Evolutionary conservation across 1,284 basidiomycete genomes (phyloP).

Genomic region (Fomitopsis pinicola): DNA sequence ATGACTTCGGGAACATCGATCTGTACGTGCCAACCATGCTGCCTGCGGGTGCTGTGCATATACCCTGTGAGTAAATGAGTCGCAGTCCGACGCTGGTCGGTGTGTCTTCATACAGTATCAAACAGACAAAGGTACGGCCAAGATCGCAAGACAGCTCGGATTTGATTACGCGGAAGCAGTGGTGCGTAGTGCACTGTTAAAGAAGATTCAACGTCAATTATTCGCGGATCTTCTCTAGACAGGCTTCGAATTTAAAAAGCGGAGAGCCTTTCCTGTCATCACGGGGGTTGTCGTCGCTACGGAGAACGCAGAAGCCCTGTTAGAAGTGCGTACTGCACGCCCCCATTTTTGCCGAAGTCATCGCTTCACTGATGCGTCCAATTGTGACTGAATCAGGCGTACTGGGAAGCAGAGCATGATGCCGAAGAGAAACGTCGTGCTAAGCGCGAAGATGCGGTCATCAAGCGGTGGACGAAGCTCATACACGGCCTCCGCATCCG

Average conservation of each 20-base stretch:
- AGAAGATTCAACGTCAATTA: not conserved
- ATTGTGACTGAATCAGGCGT: conserved; percentile 51
- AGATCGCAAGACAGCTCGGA: conserved; percentile 83
- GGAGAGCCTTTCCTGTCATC: conserved; percentile 80
- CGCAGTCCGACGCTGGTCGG: not conserved
- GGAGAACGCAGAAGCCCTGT: conserved; percentile 72
- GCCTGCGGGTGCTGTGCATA: conserved; percentile 81
- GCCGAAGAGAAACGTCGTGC: conserved; percentile 73
- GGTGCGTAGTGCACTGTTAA: conserved; percentile 40
- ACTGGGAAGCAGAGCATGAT: conserved; percentile 75
- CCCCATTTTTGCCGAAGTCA: not conserved
- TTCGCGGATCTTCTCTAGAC: conserved; percentile 41
- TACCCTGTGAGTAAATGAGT: conserved; percentile 68
- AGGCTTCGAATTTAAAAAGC: conserved; percentile 95
- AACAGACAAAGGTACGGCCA: conserved; percentile 82
- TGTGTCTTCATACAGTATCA: not conserved
- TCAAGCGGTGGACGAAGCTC: conserved; percentile 88
- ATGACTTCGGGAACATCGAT: conserved; percentile 97
- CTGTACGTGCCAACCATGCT: conserved; percentile 95
- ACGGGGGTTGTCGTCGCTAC: conserved; percentile 85
- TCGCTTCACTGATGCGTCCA: not conserved
- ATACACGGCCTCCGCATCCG: conserved; percentile 87
- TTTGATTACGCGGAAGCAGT: conserved; percentile 94
- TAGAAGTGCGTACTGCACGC: conserved; percentile 57
- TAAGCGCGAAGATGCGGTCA: conserved; percentile 76